Conservation (phyloP, 208 protist species). For the Naegleria gruberi region DNA sequence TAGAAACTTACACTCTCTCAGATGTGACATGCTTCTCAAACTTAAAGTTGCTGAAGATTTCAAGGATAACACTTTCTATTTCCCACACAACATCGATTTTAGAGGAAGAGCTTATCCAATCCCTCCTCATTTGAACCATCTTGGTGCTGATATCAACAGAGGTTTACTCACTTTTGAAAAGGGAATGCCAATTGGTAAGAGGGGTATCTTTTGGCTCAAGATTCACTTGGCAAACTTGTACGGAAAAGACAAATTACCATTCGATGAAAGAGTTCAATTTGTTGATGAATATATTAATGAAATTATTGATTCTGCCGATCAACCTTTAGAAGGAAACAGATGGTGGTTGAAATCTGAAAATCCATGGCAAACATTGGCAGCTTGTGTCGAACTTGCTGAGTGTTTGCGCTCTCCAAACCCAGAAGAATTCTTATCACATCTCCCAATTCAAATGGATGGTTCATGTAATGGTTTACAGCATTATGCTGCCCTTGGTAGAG, state of each 20-base stretch:
- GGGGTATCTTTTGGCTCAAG: conserved; percentile 92
- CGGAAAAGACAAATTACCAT: conserved; percentile 88
- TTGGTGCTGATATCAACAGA: conserved; percentile 73
- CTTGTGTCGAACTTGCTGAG: conserved; percentile 82
- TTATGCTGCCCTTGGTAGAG: conserved; percentile 96
- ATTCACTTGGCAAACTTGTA: conserved; percentile 95
- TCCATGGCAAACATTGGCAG: conserved; percentile 87
- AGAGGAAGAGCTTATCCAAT: conserved; percentile 95
- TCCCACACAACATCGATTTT: conserved; percentile 97
- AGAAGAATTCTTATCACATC: conserved; percentile 66
- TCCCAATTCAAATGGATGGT: conserved; percentile 92
- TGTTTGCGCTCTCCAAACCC: conserved; percentile 75
- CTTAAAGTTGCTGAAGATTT: conserved; percentile 40
- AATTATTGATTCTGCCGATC: conserved; percentile 35
- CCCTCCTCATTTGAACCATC: conserved; percentile 91
- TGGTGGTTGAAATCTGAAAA: conserved; percentile 88
- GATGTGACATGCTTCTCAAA: conserved; percentile 42
- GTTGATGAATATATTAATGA: conserved; percentile 71
- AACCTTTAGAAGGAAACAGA: conserved; percentile 33
- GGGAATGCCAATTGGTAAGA: conserved; percentile 74
- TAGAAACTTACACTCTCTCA: conserved; percentile 39
- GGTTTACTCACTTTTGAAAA: conserved; percentile 87
- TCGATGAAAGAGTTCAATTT: conserved; percentile 84
- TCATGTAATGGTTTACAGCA: conserved; percentile 96
- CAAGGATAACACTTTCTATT: conserved; percentile 68